Base-by-base conservation (phyloP, 257 asterid genomes). In the Rehmannia glutinosa region DNA sequence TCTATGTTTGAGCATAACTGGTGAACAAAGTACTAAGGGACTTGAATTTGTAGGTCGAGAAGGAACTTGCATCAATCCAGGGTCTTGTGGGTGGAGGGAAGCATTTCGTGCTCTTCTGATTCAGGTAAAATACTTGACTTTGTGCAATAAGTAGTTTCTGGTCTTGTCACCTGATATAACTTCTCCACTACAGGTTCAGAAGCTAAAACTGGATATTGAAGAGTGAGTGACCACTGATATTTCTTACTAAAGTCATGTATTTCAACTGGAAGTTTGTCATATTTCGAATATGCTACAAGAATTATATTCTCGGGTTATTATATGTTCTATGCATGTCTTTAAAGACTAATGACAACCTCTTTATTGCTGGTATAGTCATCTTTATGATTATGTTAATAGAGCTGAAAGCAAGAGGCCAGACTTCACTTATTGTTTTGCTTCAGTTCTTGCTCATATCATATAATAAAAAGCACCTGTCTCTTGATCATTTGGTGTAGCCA, bases 61-160 rank as follows among this genome's bases (percentile, higher is more conserved):
- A 91, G 80, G 99, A 94, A 77, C 79, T 94, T 70, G 87, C 97
- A 91, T 87, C 99, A 57, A 88, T 94, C 73, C 89, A 85, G 81
- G 89, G 90, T 75, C 92, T 94, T 78, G 79, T 94, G 53, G 89
- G 95, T 8, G 99, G 99, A 72, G 97, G n/a, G n/a, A n/a, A 94
- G 82, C 97, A 91, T 75, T 70, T 51, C 96, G 97, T 35, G 81
- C 88, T 69, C 88, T 91, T 72, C 99, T 94, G 76, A 88, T 94
- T 75, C 97, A 91, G 97, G 99, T 91, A 70, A 36, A 49, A 21
- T 42, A 57, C 62, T 68, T 45, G 70, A 64, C 60, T 72, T 52
- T 39, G 43, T 62, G 74, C 66, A 42, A 10, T 46, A 42, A 35
- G 59, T 68, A 30, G 25, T 75, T 39, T 72, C 50, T 57, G 61